Conservation (phyloP, 768 basidiomycete genomes). For the Imleria badia region DNA sequence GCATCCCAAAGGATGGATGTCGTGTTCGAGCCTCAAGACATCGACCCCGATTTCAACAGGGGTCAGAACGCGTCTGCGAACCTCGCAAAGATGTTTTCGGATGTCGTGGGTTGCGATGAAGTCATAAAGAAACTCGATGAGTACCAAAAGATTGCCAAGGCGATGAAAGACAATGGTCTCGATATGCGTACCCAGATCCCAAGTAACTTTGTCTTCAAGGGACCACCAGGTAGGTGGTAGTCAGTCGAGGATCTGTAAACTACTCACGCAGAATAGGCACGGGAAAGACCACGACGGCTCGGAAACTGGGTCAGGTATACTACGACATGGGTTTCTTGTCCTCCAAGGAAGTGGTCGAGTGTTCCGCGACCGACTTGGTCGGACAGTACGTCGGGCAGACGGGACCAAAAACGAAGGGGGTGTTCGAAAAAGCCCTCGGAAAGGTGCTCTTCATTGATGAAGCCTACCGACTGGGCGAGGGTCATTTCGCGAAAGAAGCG, state of each 20-base stretch:
- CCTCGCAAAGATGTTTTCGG: constrained; percentile 58
- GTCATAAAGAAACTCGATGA: constrained; percentile 46
- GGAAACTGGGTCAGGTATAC: constrained; percentile 64
- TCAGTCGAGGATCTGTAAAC: background rate
- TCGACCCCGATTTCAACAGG: constrained; percentile 64
- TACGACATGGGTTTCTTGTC: constrained; percentile 64
- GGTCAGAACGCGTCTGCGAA: constrained; percentile 46
- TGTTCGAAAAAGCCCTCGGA: constrained; percentile 66
- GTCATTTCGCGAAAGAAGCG: constrained; percentile 69
- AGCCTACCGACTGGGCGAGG: constrained; percentile 63
- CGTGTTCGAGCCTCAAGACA: constrained; percentile 49
- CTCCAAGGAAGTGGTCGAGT: constrained; percentile 56
- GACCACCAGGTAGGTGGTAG: constrained; percentile 56
- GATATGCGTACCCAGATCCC: constrained; percentile 55
- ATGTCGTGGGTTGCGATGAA: constrained; percentile 61
- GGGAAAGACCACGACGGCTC: constrained; percentile 62
- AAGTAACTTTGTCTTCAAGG: constrained; percentile 68
- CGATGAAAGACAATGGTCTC: constrained; percentile 40
- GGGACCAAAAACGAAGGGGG: constrained; percentile 60
- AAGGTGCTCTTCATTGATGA: constrained; percentile 74
- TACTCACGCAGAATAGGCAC: constrained; percentile 45
- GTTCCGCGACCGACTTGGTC: constrained; percentile 69
- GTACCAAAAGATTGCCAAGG: constrained; percentile 53
- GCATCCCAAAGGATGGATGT: constrained; percentile 25
- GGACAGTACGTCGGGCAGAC: constrained; percentile 73